Conservation (phyloP, 768 basidiomycete species). For the Gyrodon lividus region DNA sequence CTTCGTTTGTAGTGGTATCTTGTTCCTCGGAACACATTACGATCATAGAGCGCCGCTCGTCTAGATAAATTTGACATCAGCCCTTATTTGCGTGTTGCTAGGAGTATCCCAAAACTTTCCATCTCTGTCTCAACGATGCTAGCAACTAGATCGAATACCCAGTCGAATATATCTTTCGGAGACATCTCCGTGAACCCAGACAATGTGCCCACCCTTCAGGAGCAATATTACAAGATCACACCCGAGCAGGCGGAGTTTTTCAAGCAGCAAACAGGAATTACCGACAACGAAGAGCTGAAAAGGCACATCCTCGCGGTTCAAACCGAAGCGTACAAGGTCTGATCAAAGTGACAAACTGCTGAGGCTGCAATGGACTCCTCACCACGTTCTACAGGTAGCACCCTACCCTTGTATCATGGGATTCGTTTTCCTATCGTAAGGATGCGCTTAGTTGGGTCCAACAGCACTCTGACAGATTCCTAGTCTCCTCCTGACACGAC, state of each 20-base stretch:
- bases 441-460: background rate
- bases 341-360: background rate
- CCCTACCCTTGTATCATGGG: constrained; percentile 27
- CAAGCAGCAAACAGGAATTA: constrained; percentile 24
- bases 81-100: no score
- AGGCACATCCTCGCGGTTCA: constrained; percentile 29
- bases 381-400: constrained; percentile 7
- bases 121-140: no score
- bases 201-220: background rate
- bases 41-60: no score
- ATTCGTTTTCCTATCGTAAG: constrained; percentile 19
- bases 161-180: background rate
- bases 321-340: constrained; percentile 25
- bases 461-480: background rate
- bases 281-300: constrained; percentile 25
- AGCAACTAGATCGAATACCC: no score
- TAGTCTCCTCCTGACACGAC: background rate
- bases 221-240: constrained; percentile 3
- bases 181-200: background rate
- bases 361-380: background rate
- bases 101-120: no score
- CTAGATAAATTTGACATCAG: no score
- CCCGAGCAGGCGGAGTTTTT: constrained; percentile 17
- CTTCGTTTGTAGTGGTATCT: no score
- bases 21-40: no score